A percentile compares a stretch with the other conserved stretches of the same genome.
phyloP scores from a whole-genome alignment of 306 rosid genomes.

The Cucurbita moschata region DNA sequence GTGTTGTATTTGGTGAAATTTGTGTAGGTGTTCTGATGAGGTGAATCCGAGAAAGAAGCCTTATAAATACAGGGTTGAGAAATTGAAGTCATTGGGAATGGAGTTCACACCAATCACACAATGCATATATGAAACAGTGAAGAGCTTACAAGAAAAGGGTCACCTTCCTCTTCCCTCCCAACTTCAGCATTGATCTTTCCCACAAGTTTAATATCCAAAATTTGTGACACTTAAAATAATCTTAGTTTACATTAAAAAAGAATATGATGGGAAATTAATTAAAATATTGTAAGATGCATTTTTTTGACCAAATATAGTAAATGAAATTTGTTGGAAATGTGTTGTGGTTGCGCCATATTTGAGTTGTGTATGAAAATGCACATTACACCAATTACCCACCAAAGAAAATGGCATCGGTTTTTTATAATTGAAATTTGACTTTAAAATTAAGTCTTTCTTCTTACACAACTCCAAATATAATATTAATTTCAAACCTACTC shows the following conservation, averaged over 20 bases:
- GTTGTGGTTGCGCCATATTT: not conserved
- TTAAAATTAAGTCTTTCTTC: not conserved
- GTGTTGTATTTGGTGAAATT: not conserved
- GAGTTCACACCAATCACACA: slow-evolving; percentile 59
- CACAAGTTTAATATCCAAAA: too few species aligned
- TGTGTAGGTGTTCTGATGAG: slow-evolving; percentile 57
- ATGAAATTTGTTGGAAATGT: not conserved
- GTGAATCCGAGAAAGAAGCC: slow-evolving; percentile 59
- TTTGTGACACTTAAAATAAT: not conserved
- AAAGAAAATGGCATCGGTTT: not conserved
- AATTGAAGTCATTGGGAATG: slow-evolving; percentile 53
- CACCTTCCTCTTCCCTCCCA: slow-evolving; percentile 34
- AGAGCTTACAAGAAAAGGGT: slow-evolving; percentile 66
- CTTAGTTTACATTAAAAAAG: not conserved
- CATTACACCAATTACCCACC: not conserved
- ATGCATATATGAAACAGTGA: slow-evolving; percentile 69
- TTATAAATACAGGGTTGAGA: slow-evolving; percentile 51
- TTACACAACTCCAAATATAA: too few species aligned
- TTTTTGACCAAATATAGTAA: not conserved
- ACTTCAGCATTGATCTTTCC: not conserved
- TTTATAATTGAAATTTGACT: not conserved
- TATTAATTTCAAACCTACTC: too few species aligned
- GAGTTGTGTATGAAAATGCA: not conserved
- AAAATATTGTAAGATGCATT: not conserved
- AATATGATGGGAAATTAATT: not conserved